phyloP scores from a whole-genome alignment of 148 eudicot genomes.

The Fagopyrum esculentum region DNA sequence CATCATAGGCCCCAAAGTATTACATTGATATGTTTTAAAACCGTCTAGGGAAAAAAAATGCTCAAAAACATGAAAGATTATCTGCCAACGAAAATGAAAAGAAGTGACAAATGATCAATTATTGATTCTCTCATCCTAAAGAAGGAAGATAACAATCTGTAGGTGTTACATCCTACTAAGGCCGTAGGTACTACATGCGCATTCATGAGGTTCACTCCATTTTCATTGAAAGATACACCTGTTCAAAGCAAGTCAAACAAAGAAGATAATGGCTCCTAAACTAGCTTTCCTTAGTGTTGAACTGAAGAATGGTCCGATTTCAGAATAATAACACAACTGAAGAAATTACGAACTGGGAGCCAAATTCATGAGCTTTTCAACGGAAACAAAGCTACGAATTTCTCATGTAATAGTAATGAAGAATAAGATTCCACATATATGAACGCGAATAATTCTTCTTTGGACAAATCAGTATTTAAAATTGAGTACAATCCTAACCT shows the following conservation, averaged over 20 bases:
- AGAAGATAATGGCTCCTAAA: too few relatives aligned
- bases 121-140: too few relatives aligned
- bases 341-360: not conserved
- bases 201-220: too few relatives aligned
- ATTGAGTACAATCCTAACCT: constrained; percentile 57
- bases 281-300: too few relatives aligned
- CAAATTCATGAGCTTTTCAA: not conserved
- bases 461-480: not conserved
- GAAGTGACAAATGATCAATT: not conserved
- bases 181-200: too few relatives aligned
- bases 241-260: too few relatives aligned
- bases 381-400: not conserved
- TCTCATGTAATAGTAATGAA: not conserved
- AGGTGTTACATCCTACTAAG: too few relatives aligned
- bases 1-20: too few relatives aligned
- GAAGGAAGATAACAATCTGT: too few relatives aligned
- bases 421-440: not conserved
- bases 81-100: not conserved
- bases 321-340: not conserved
- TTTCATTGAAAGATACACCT: too few relatives aligned
- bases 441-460: not conserved
- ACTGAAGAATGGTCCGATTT: not conserved
- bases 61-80: not conserved
- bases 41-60: too few relatives aligned
- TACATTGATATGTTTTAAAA: too few relatives aligned